phyloP scores from a whole-genome alignment of 352 stramenopile genomes.

The Phytophthora podocarpi region DNA sequence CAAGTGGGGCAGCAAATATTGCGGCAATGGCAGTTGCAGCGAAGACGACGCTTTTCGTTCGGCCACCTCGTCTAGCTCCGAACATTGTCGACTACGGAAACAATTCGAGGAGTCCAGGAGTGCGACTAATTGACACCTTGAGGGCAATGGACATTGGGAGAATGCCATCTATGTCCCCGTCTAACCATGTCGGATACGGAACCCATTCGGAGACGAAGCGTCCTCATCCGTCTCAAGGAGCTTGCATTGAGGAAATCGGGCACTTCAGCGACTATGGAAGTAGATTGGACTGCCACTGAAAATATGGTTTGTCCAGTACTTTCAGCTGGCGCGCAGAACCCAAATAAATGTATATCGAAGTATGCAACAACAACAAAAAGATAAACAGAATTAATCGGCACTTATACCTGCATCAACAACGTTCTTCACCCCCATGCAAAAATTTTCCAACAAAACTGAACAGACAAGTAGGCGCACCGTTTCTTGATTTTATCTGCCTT shows the following conservation, averaged over 20 bases:
- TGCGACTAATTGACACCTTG: slow-evolving; percentile 13
- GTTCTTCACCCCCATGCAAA: too few relatives aligned
- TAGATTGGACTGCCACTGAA: slow-evolving; percentile 4
- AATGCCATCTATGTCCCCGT: neutral
- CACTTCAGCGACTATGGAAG: neutral
- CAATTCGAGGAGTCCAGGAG: neutral
- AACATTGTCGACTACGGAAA: neutral
- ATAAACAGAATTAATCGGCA: too few relatives aligned
- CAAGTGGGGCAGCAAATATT: too few relatives aligned
- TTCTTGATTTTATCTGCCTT: too few relatives aligned
- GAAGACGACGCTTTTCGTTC: neutral
- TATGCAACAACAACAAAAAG: too few relatives aligned
- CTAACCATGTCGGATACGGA: slow-evolving; percentile 1
- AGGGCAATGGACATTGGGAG: slow-evolving; percentile 11
- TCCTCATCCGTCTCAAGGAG: neutral
- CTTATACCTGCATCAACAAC: too few relatives aligned
- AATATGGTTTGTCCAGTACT: too few relatives aligned
- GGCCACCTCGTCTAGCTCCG: neutral
- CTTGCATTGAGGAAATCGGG: neutral
- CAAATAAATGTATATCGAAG: too few relatives aligned
- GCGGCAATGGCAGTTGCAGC: too few relatives aligned
- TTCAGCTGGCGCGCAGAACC: too few relatives aligned
- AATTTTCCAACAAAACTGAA: too few relatives aligned
- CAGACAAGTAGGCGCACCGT: too few relatives aligned
- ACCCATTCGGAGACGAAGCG: slow-evolving; percentile 1